Percentiles rank a stretch among this genome's conserved stretches.
These are phyloP conservation scores for Aristolochia contorta DNA, from an alignment of 164 flowering plant genomes.

Conservation along the genomic window DNA sequence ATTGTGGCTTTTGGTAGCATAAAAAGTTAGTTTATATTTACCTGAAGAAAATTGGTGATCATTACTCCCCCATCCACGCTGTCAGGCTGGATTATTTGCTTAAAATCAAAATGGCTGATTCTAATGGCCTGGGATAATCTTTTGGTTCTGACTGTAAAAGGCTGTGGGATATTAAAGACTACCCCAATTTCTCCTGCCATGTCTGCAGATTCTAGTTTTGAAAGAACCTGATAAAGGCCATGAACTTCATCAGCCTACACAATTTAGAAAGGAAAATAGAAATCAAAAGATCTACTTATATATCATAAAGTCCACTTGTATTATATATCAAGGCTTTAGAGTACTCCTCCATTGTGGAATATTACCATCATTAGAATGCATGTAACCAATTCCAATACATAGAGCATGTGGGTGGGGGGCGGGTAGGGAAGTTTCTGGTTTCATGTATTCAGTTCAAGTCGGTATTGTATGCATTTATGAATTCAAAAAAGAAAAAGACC, in stretches of 20 bases:
- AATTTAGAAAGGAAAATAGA: constrained; percentile 17
- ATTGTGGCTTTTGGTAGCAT: neutral
- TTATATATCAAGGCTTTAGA: neutral
- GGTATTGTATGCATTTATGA: constrained; percentile 6
- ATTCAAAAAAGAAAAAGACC: constrained; percentile 14
- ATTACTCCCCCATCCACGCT: constrained; percentile 45
- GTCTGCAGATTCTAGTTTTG: constrained; percentile 47
- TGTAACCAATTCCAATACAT: constrained; percentile 46
- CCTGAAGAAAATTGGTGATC: constrained; percentile 56
- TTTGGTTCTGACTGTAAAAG: constrained; percentile 77
- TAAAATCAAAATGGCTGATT: constrained; percentile 69
- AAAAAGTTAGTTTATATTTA: constrained; percentile 10
- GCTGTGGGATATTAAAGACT: constrained; percentile 73
- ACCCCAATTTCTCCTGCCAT: constrained; percentile 87
- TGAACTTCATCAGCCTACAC: constrained; percentile 3
- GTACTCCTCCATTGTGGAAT: too few species aligned
- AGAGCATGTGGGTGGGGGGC: constrained; percentile 36
- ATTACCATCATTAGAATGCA: too few species aligned
- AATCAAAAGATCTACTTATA: too few species aligned
- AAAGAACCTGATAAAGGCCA: constrained; percentile 30
- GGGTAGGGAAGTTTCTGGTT: constrained; percentile 12
- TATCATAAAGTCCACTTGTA: too few species aligned
- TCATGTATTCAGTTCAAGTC: too few species aligned
- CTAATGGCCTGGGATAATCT: constrained; percentile 73
- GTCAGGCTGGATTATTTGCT: constrained; percentile 54